phyloP scores from a whole-genome alignment of 225 moss, liverwort and hornwort genomes.

The Marchantia polymorpha region DNA sequence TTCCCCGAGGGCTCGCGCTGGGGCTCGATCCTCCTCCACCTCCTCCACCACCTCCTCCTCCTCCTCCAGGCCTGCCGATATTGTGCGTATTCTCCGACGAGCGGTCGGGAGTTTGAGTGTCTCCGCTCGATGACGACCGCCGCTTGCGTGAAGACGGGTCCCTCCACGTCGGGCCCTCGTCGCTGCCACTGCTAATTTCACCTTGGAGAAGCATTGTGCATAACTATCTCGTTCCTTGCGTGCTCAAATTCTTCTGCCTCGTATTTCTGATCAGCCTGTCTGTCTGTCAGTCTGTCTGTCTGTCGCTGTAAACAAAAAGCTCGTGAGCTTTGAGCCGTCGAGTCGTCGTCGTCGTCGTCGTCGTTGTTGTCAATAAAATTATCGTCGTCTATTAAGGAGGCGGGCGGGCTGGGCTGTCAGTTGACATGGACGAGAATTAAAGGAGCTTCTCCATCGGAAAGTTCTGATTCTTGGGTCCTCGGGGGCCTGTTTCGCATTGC shows the following conservation, averaged over 20 bases:
- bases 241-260: neutral
- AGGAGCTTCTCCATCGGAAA: neutral
- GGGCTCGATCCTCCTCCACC: conserved; percentile 57
- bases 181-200: conserved; percentile 66
- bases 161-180: conserved; percentile 49
- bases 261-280: too few species aligned
- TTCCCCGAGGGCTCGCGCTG: conserved; percentile 33
- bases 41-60: conserved; percentile 50
- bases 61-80: conserved; percentile 45
- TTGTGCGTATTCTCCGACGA: conserved; percentile 62
- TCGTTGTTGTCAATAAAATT: neutral
- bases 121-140: conserved; percentile 64
- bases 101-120: conserved; percentile 40
- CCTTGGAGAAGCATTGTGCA: conserved; percentile 59
- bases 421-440: neutral
- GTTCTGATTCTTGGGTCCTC: neutral
- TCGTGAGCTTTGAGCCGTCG: too few species aligned
- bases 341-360: too few species aligned
- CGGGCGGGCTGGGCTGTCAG: neutral
- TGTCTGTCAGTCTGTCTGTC: too few species aligned
- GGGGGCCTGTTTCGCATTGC: neutral
- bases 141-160: conserved; percentile 51
- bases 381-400: neutral
- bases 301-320: too few species aligned
- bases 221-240: neutral